These are phyloP conservation scores for Cladosporium phlei DNA, from an alignment of 2,329 filamentous ascomycete species.

Conservation along the genomic window DNA sequence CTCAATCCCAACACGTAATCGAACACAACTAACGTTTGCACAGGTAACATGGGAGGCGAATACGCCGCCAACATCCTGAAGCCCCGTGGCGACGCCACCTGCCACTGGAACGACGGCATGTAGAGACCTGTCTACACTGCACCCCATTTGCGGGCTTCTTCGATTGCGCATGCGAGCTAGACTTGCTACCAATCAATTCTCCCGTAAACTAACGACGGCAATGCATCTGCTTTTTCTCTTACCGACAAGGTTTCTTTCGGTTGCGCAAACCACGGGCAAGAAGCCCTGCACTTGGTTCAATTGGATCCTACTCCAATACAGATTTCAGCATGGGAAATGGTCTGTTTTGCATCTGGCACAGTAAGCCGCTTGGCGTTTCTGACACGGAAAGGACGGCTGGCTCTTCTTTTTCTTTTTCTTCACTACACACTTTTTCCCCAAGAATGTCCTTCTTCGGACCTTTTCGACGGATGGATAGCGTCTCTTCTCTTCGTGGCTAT, in stretches of 20 bases:
- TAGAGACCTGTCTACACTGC: neutral
- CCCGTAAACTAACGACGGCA: slow-evolving; percentile 4
- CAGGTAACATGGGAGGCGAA: slow-evolving; percentile 52
- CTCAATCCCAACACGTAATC: neutral
- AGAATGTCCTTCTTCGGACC: slow-evolving; percentile 3
- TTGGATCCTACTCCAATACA: too few relatives aligned
- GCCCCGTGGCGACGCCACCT: slow-evolving; percentile 30
- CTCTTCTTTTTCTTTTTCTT: slow-evolving; percentile 10
- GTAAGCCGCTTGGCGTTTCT: slow-evolving; percentile 6
- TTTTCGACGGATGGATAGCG: neutral
- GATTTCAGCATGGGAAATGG: slow-evolving; percentile 8
- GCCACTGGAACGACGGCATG: slow-evolving; percentile 27
- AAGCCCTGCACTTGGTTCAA: slow-evolving; percentile 6
- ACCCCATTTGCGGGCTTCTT: slow-evolving; percentile 5
- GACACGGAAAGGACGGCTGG: slow-evolving; percentile 9
- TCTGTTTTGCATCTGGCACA: slow-evolving; percentile 7
- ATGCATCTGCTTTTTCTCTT: slow-evolving; percentile 10
- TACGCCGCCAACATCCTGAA: slow-evolving; percentile 50
- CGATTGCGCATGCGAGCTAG: slow-evolving; percentile 6
- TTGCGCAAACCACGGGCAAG: neutral
- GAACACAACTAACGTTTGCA: neutral
- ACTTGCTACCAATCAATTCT: neutral
- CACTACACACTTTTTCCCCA: slow-evolving; percentile 8
- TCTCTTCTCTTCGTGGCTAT: neutral
- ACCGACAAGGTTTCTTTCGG: slow-evolving; percentile 1